These are phyloP conservation scores for Colletotrichum neosansevieriae DNA, from an alignment of 2,329 filamentous ascomycete genomes.

Conservation along the genomic window DNA sequence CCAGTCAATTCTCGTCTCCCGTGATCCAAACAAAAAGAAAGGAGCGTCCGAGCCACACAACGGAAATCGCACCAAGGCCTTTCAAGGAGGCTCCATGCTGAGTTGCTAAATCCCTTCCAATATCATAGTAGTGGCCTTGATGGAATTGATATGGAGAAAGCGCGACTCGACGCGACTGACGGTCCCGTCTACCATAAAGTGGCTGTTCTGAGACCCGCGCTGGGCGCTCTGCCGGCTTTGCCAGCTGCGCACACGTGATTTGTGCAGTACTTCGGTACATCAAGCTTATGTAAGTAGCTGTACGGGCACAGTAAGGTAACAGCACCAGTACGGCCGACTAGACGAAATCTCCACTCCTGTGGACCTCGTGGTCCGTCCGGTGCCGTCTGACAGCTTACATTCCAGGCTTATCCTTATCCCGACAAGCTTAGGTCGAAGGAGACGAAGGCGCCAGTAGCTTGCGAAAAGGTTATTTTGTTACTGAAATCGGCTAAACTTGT, in stretches of 20 bases:
- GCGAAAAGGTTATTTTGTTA: background rate
- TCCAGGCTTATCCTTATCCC: constrained; percentile 20
- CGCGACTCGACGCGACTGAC: constrained; percentile 33
- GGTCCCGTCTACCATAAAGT: constrained; percentile 16
- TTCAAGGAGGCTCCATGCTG: constrained; percentile 39
- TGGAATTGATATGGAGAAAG: constrained; percentile 8
- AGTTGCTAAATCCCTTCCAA: constrained; percentile 18
- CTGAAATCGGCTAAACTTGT: background rate
- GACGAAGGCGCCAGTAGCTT: background rate
- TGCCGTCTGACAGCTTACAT: constrained; percentile 15
- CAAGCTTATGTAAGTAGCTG: background rate
- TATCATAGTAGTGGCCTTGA: constrained; percentile 32
- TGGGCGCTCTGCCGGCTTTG: too few relatives aligned
- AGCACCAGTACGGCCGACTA: background rate
- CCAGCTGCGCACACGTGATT: constrained; percentile 10
- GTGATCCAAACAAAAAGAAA: constrained; percentile 4
- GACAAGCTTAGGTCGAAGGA: background rate
- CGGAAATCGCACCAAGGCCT: constrained; percentile 8
- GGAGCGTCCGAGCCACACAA: constrained; percentile 34
- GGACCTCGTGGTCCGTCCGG: constrained; percentile 14
- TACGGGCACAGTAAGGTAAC: too few relatives aligned
- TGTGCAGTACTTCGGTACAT: fast-evolving
- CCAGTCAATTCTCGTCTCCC: constrained; percentile 5
- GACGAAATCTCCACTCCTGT: background rate
- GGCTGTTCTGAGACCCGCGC: constrained; percentile 20